A percentile compares a stretch with the other conserved stretches of the same genome.
These are phyloP conservation scores for Mycena rosella DNA, from an alignment of 768 basidiomycete genomes.

Conservation along the genomic window DNA sequence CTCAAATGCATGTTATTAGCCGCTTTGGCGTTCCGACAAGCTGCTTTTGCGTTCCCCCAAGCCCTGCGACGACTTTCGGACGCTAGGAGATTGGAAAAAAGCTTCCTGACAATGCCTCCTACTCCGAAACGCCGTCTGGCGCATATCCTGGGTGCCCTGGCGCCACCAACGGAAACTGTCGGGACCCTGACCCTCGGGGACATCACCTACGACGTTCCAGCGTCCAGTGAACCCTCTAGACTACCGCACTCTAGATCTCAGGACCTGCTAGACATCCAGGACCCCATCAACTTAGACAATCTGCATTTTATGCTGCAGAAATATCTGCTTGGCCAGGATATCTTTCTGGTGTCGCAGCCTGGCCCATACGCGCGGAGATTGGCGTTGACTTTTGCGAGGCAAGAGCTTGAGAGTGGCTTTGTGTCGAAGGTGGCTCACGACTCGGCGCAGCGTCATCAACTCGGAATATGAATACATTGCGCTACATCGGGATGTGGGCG, in stretches of 20 bases:
- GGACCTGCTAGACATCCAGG: slow-evolving; percentile 62
- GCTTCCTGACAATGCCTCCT: slow-evolving; percentile 42
- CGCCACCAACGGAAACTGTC: slow-evolving; percentile 54
- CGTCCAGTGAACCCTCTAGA: slow-evolving; percentile 60
- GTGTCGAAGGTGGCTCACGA: neutral
- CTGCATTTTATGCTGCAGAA: slow-evolving; percentile 78
- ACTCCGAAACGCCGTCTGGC: slow-evolving; percentile 61
- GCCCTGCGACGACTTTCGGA: slow-evolving; percentile 11
- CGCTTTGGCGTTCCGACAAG: neutral
- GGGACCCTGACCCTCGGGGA: slow-evolving; percentile 70
- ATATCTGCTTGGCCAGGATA: slow-evolving; percentile 74
- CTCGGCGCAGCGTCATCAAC: slow-evolving; percentile 63
- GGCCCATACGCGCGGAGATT: slow-evolving; percentile 75
- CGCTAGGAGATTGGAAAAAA: neutral
- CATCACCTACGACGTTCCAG: slow-evolving; percentile 68
- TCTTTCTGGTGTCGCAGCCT: slow-evolving; percentile 75
- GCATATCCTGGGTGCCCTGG: slow-evolving; percentile 59
- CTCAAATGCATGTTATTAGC: slow-evolving; percentile 19
- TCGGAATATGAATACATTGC: slow-evolving; percentile 78
- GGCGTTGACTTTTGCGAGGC: slow-evolving; percentile 75
- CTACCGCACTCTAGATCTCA: slow-evolving; percentile 56
- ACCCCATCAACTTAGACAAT: slow-evolving; percentile 67
- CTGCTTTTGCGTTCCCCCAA: slow-evolving; percentile 4
- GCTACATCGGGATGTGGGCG: slow-evolving; percentile 77
- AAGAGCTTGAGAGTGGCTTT: slow-evolving; percentile 26